Conservation (phyloP, 805 yeast genomes). For the Saccharomyces mikatae region DNA sequence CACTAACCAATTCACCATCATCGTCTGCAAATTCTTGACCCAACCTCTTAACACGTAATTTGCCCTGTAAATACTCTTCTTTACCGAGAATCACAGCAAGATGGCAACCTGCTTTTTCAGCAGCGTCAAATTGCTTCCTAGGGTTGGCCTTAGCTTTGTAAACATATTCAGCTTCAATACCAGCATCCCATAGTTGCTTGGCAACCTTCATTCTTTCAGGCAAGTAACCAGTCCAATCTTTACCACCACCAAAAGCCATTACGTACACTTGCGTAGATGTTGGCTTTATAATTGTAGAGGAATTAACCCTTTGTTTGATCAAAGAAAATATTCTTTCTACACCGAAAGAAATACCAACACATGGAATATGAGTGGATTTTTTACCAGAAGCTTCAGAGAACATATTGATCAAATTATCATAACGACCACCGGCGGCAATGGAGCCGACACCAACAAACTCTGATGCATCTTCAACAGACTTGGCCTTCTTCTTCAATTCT, state of each 20-base stretch:
- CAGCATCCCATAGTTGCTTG: conserved; percentile 76
- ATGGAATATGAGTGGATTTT: conserved; percentile 75
- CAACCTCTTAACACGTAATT: conserved; percentile 75
- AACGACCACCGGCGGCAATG: conserved; percentile 98
- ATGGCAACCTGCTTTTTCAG: conserved; percentile 88
- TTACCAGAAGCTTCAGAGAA: conserved; percentile 77
- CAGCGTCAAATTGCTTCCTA: conserved; percentile 95
- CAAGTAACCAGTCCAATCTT: conserved; percentile 88
- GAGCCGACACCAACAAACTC: conserved; percentile 98
- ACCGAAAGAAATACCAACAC: conserved; percentile 96
- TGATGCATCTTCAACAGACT: conserved; percentile 81
- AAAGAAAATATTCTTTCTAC: conserved; percentile 90
- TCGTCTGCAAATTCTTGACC: conserved; percentile 84
- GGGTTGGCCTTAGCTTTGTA: conserved; percentile 91
- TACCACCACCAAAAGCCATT: conserved; percentile 98
- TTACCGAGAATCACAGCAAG: conserved; percentile 90
- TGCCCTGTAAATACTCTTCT: conserved; percentile 75
- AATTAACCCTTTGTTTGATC: conserved; percentile 65
- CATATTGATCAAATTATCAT: conserved; percentile 95
- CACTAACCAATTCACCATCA: conserved; percentile 72
- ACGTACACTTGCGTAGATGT: conserved; percentile 87
- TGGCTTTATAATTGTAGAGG: conserved; percentile 60
- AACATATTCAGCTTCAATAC: conserved; percentile 83
- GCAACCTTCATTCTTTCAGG: conserved; percentile 86
- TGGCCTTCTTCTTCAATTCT: conserved; percentile 48